These are phyloP conservation scores for Phytopythium delawarense DNA, from an alignment of 352 stramenopile species.

Conservation along the genomic window DNA sequence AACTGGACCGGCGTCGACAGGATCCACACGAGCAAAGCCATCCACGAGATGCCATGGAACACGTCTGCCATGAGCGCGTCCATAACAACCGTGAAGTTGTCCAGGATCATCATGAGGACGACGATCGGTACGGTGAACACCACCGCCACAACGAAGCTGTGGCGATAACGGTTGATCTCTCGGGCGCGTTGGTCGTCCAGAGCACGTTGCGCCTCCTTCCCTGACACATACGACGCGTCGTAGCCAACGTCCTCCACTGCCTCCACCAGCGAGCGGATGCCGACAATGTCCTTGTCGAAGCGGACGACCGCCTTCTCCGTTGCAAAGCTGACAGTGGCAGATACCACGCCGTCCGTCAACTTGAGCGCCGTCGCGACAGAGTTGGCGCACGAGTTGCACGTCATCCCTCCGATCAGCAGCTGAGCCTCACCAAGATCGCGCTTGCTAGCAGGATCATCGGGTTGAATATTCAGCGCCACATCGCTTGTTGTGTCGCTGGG, in stretches of 20 bases:
- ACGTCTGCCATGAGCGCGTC: conserved; percentile 42
- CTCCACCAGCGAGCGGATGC: conserved; percentile 82
- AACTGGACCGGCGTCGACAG: conserved; percentile 96
- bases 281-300: conserved; percentile 73
- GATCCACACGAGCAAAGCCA: conserved; percentile 66
- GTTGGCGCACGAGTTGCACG: conserved; percentile 89
- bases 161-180: conserved; percentile 74
- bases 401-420: conserved; percentile 86
- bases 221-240: conserved; percentile 71
- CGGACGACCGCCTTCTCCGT: conserved; percentile 80
- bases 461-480: conserved; percentile 30
- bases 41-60: conserved; percentile 68
- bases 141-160: conserved; percentile 85
- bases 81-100: conserved; percentile 62
- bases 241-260: conserved; percentile 89
- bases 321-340: conserved; percentile 80
- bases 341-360: conserved; percentile 67
- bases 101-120: conserved; percentile 90
- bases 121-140: conserved; percentile 94
- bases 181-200: conserved; percentile 78
- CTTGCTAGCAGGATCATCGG: conserved; percentile 26
- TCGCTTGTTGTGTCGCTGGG: conserved; percentile 12
- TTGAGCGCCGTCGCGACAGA: conserved; percentile 89
- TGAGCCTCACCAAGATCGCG: conserved; percentile 58
- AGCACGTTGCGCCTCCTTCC: conserved; percentile 65